These are phyloP conservation scores for Phytophthora idaei DNA, from an alignment of 352 stramenopile species.

Conservation along the genomic window DNA sequence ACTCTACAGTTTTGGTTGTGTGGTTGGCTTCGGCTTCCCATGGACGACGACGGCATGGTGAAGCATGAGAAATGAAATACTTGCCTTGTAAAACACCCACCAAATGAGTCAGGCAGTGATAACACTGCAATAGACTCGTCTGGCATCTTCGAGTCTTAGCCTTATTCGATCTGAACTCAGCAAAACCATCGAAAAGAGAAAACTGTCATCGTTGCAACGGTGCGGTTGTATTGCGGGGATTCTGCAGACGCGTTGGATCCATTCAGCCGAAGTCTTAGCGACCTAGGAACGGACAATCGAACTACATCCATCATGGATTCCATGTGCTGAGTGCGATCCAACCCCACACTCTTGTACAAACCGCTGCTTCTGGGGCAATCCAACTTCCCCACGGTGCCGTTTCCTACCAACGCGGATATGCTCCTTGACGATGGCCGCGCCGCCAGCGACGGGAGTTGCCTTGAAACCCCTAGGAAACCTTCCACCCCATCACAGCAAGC, in stretches of 20 bases:
- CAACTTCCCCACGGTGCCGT: constrained; percentile 9
- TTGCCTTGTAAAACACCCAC: background rate
- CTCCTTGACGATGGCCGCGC: constrained; percentile 7
- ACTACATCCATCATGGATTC: constrained; percentile 1
- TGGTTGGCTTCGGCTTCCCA: background rate
- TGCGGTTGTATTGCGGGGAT: background rate
- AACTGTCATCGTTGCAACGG: constrained; percentile 1
- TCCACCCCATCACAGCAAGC: constrained; percentile 16
- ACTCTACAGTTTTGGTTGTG: constrained; percentile 2
- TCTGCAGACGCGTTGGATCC: background rate
- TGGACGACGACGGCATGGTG: too few relatives aligned
- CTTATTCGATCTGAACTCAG: constrained; percentile 15
- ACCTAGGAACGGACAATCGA: constrained; percentile 15
- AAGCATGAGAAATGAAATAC: background rate
- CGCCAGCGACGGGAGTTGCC: background rate
- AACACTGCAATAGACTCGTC: background rate
- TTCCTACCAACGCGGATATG: constrained; percentile 5
- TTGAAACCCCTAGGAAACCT: constrained; percentile 35
- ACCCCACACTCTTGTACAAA: constrained; percentile 20
- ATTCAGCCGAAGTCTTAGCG: background rate
- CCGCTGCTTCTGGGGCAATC: constrained; percentile 18
- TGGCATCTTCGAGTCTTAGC: background rate
- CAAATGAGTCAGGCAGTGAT: background rate
- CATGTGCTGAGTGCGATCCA: background rate
- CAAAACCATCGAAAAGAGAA: constrained; percentile 4